Evolutionary conservation across 495 filamentous ascomycete genomes (phyloP).

Genomic region (Podospora pseudoanserina): DNA sequence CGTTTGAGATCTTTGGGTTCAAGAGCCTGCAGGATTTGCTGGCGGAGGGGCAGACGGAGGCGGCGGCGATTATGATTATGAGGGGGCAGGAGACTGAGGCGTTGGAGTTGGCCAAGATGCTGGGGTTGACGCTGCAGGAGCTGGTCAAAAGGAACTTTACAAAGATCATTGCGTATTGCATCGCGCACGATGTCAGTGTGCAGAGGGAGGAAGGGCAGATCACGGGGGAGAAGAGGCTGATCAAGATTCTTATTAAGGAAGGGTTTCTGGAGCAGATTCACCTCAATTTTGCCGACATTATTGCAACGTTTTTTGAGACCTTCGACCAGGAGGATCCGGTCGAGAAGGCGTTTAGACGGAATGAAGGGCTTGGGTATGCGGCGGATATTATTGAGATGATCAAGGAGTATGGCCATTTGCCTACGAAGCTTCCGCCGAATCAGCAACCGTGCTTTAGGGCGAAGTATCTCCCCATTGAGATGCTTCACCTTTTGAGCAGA

Average conservation of each 20-base stretch:
- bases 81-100: conserved; percentile 64
- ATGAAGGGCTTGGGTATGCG: conserved; percentile 54
- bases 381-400: conserved; percentile 64
- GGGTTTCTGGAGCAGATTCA: conserved; percentile 58
- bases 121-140: conserved; percentile 53
- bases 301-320: conserved; percentile 72
- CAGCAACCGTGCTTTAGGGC: conserved; percentile 85
- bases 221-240: conserved; percentile 64
- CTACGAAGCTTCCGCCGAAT: conserved; percentile 58
- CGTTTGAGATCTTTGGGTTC: conserved; percentile 81
- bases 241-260: conserved; percentile 64
- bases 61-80: conserved; percentile 81
- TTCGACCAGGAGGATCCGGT: conserved; percentile 65
- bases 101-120: conserved; percentile 51
- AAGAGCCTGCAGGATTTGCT: conserved; percentile 64
- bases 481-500: conserved; percentile 71
- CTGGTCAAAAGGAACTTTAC: conserved; percentile 68
- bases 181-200: conserved; percentile 70
- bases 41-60: conserved; percentile 69
- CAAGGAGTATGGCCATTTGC: conserved; percentile 57
- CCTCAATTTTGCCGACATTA: conserved; percentile 67
- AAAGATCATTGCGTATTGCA: conserved; percentile 77
- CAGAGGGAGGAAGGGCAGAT: conserved; percentile 53
- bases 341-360: conserved; percentile 67
- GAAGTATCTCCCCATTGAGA: conserved; percentile 66